Conservation (phyloP, 2,329 filamentous ascomycete genomes). For the Neospermospora avenae region DNA sequence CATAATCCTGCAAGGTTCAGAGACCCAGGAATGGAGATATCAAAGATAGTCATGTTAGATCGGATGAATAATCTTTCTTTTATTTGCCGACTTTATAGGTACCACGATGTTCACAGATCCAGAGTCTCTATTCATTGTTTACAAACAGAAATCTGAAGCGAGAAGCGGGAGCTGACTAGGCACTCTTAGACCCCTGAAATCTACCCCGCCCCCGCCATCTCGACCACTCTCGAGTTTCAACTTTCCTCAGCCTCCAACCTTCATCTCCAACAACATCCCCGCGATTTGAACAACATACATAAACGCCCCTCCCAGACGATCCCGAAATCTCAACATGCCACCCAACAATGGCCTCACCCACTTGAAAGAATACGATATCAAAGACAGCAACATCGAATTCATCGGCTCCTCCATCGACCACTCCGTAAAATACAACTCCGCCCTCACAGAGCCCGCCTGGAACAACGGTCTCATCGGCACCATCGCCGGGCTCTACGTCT, state of each 20-base stretch:
- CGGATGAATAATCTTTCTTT: no score
- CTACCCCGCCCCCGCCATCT: neutral
- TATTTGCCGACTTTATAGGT: no score
- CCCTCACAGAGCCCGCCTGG: conserved; percentile 64
- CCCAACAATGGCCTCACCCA: conserved; percentile 61
- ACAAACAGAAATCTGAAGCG: no score
- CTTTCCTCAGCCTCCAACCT: neutral
- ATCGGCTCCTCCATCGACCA: conserved; percentile 64
- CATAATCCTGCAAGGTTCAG: no score
- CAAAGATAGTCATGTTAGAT: no score
- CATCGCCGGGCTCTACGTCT: conserved; percentile 54
- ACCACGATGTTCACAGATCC: no score
- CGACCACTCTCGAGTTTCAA: neutral
- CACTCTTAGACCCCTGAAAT: no score
- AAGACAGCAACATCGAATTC: conserved; percentile 65
- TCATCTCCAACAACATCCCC: neutral
- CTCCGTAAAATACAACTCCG: conserved; percentile 64
- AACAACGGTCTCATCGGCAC: conserved; percentile 54
- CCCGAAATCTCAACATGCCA: conserved; percentile 44
- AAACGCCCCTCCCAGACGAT: no score
- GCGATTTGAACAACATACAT: neutral
- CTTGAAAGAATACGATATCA: conserved; percentile 61
- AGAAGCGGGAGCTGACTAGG: no score
- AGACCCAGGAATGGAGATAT: no score
- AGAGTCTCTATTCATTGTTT: no score